These are phyloP conservation scores for Cicer pinnatifidum DNA, from an alignment of 306 rosid genomes.

Conservation along the genomic window DNA sequence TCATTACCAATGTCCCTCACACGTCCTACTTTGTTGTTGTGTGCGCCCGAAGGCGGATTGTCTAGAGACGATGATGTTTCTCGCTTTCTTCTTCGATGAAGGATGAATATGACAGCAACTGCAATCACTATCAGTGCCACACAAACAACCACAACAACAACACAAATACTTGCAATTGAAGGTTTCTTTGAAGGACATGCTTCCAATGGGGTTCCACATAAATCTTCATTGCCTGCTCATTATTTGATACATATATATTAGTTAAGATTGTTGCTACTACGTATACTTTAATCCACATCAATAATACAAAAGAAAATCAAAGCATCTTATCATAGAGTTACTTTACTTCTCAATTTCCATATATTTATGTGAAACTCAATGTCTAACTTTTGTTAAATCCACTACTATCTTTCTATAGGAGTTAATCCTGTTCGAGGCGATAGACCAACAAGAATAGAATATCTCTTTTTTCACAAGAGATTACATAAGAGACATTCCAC, in stretches of 20 bases:
- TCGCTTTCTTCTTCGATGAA: constrained; percentile 44
- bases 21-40: constrained; percentile 25
- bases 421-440: neutral
- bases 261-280: constrained; percentile 20
- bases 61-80: constrained; percentile 37
- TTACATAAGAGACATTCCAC: too few relatives aligned
- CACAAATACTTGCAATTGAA: constrained; percentile 44
- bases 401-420: neutral
- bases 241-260: neutral
- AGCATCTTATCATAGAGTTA: neutral
- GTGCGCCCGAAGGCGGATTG: constrained; percentile 40
- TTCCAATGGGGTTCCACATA: constrained; percentile 75
- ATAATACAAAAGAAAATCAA: neutral
- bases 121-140: constrained; percentile 54
- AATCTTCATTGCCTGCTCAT: constrained; percentile 64
- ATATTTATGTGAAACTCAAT: neutral
- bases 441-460: neutral
- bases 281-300: neutral
- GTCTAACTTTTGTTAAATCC: neutral
- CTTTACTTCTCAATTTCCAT: neutral
- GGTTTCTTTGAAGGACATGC: constrained; percentile 47
- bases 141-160: constrained; percentile 53
- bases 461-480: neutral
- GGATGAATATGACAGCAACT: constrained; percentile 49
- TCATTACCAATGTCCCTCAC: constrained; percentile 13